A percentile compares a stretch with the other conserved stretches of the same genome.
Evolutionary conservation across 306 rosid species (phyloP).

Genomic region (Hippophae tibetana): DNA sequence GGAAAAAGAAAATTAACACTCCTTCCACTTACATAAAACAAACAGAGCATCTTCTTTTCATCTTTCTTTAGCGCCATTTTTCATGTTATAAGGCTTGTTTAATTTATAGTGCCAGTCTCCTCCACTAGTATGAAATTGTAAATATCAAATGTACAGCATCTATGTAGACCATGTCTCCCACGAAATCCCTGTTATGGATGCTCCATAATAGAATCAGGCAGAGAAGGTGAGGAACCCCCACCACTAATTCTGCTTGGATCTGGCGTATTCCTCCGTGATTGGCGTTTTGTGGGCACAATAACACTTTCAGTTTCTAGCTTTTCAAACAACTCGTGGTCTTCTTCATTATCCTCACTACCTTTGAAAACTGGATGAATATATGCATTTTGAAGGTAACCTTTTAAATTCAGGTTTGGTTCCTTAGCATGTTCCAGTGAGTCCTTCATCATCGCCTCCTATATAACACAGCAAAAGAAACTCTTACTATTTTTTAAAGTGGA

Average conservation of each 20-base stretch:
- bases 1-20: too few relatives aligned
- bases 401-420: slow-evolving; percentile 80
- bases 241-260: slow-evolving; percentile 70
- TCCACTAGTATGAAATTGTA: too few relatives aligned
- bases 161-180: too few relatives aligned
- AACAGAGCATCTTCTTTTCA: too few relatives aligned
- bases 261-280: slow-evolving; percentile 76
- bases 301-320: slow-evolving; percentile 62
- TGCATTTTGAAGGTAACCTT: slow-evolving; percentile 66
- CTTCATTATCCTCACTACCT: slow-evolving; percentile 37
- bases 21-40: too few relatives aligned
- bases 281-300: slow-evolving; percentile 80
- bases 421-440: slow-evolving; percentile 82
- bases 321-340: slow-evolving; percentile 21
- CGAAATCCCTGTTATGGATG: neutral
- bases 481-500: neutral
- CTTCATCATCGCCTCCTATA: slow-evolving; percentile 95
- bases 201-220: slow-evolving; percentile 30
- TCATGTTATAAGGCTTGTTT: too few relatives aligned
- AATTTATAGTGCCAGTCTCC: too few relatives aligned
- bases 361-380: slow-evolving; percentile 76
- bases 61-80: too few relatives aligned
- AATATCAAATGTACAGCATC: too few relatives aligned
- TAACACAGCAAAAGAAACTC: neutral
- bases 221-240: slow-evolving; percentile 65